These are phyloP conservation scores for Thraustotheca clavata DNA, from an alignment of 352 stramenopile species.

Conservation along the genomic window DNA sequence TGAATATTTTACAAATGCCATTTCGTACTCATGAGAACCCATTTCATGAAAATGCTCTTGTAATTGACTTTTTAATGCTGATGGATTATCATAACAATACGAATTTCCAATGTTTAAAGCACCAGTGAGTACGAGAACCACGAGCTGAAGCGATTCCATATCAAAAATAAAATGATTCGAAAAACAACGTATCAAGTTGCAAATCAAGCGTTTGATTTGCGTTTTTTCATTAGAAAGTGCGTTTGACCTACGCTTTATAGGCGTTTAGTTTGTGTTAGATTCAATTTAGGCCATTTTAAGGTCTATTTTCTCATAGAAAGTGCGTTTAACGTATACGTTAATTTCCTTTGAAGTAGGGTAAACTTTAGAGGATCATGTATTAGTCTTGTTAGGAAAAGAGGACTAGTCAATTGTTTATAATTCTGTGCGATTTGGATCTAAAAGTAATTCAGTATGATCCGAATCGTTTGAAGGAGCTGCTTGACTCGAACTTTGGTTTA, in stretches of 20 bases:
- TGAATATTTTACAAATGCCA: constrained; percentile 22
- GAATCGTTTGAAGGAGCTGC: background rate
- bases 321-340: too few relatives aligned
- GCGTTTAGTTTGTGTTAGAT: too few relatives aligned
- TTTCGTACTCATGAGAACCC: background rate
- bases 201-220: too few relatives aligned
- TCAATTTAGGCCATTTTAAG: too few relatives aligned
- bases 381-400: too few relatives aligned
- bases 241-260: too few relatives aligned
- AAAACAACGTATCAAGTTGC: too few relatives aligned
- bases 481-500: constrained; percentile 38
- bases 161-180: too few relatives aligned
- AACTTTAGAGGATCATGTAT: too few relatives aligned
- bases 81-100: constrained; percentile 33
- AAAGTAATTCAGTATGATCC: constrained; percentile 6
- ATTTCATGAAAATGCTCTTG: constrained; percentile 24
- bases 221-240: too few relatives aligned
- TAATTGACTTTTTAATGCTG: constrained; percentile 27
- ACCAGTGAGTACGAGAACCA: constrained; percentile 25
- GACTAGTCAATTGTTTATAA: constrained; percentile 3
- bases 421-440: constrained; percentile 14
- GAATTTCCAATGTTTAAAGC: constrained; percentile 26
- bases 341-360: too few relatives aligned
- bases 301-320: too few relatives aligned
- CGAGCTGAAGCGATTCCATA: background rate